These are phyloP conservation scores for Tylopilus plumbeoviolaceoides DNA, from an alignment of 768 basidiomycete genomes.

Conservation along the genomic window DNA sequence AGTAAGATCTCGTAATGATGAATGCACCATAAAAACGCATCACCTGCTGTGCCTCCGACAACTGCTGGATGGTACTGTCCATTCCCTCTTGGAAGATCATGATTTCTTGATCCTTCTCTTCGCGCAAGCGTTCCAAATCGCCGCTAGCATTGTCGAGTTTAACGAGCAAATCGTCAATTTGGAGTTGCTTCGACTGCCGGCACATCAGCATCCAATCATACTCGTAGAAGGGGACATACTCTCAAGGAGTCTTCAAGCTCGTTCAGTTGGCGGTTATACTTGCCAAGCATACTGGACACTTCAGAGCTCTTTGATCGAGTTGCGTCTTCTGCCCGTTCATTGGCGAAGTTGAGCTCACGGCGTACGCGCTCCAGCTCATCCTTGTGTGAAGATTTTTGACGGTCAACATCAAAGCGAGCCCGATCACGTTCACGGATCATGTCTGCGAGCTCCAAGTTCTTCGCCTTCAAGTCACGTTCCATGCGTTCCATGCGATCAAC, in stretches of 20 bases:
- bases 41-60: conserved; percentile 85
- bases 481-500: conserved; percentile 98
- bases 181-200: conserved; percentile 84
- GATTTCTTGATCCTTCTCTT: conserved; percentile 98
- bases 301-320: conserved; percentile 90
- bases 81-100: conserved; percentile 93
- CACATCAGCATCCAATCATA: conserved; percentile 11
- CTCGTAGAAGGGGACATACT: conserved; percentile 40
- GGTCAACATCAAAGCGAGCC: conserved; percentile 91
- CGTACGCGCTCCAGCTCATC: conserved; percentile 91
- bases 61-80: conserved; percentile 85
- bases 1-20: not conserved
- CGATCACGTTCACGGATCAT: conserved; percentile 98
- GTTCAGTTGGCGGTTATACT: conserved; percentile 93
- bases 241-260: conserved; percentile 96
- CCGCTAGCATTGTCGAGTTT: conserved; percentile 72
- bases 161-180: conserved; percentile 86
- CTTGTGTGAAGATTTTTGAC: conserved; percentile 90
- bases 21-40: conserved; percentile 2
- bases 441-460: conserved; percentile 96
- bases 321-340: conserved; percentile 96
- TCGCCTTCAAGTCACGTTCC: conserved; percentile 97
- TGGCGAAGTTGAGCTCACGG: conserved; percentile 90
- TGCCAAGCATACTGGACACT: conserved; percentile 79
- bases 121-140: conserved; percentile 78